Conservation (phyloP, 768 basidiomycete species). For the Mycena latifolia region DNA sequence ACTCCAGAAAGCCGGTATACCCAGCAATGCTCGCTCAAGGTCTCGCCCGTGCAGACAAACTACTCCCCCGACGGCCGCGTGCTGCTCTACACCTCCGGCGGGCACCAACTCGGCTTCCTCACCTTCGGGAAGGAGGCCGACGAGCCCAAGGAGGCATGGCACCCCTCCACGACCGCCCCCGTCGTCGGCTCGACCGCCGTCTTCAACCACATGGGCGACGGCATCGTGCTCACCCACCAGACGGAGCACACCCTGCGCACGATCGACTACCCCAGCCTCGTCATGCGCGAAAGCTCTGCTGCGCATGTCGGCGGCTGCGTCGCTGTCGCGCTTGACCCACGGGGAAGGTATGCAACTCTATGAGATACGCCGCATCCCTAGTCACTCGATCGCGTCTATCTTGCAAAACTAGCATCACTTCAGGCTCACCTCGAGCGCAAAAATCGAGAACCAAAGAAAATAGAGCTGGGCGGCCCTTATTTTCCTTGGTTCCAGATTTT, state of each 20-base stretch:
- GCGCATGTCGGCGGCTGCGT: conserved; percentile 88
- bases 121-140: conserved; percentile 66
- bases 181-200: conserved; percentile 75
- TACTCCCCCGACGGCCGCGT: conserved; percentile 82
- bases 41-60: conserved; percentile 72
- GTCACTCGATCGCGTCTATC: too few species aligned
- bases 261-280: conserved; percentile 75
- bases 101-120: conserved; percentile 72
- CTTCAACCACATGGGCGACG: conserved; percentile 84
- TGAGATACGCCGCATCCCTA: too few species aligned
- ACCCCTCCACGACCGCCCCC: conserved; percentile 61
- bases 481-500: too few species aligned
- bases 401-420: too few species aligned
- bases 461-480: too few species aligned
- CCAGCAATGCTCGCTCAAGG: conserved; percentile 71
- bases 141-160: conserved; percentile 62
- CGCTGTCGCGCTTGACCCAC: conserved; percentile 83
- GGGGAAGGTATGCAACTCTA: conserved; percentile 62
- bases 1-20: conserved; percentile 74
- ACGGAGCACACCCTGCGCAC: conserved; percentile 76
- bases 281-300: conserved; percentile 69
- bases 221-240: conserved; percentile 74
- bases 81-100: conserved; percentile 71
- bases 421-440: too few species aligned
- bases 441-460: too few species aligned